Evolutionary conservation across 805 yeast species (phyloP), one percentile per base, ranked within the genome.

Genomic region (Ogataea trehaloabstinens): DNA sequence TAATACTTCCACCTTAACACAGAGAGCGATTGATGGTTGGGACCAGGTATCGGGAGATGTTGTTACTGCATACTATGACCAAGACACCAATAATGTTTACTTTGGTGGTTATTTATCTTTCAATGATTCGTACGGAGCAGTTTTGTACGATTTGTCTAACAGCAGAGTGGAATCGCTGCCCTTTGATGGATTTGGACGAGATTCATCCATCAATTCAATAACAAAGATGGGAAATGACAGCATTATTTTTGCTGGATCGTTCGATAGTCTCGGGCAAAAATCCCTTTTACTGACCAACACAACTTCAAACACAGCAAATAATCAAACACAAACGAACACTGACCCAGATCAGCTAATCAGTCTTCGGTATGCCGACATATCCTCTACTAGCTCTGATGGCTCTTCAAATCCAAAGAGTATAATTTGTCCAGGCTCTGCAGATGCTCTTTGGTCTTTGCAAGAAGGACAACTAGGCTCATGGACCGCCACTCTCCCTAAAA

Each of bases 161-260:
- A 50, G 68, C 16, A 22, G 60, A 2, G 61, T 85, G 28, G 35
- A 53, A 2, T 55, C 71, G 6, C 66, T 86, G 3, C 82, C 85
- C 0, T 93, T 91, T 61, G 71, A 74, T 20, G 98, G 98, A 0
- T 88, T 91, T 56, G 80, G 80, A 5, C 54, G 70, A 24, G 68
- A 74, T 41, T 68, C 90, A 0, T 43, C 51, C 0, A 74, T 93
- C 11, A 77, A 80, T 44, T 67, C 90, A 6, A 89, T 93, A 13
- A 47, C 76, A 0, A 70, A 71, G 44, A 55, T 77, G 28, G 60
- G 62, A 24, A 63, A 61, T 34, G 70, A 49, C 16, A 79, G 75
- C 27, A 68, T 93, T 6, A 56, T 93, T 10, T 91, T 89, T 64
- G 91, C 93, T 2, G 99, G 99, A 10, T 43, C 63, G 3, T 89